phyloP scores from a whole-genome alignment of 1,139 yeast species.

The Pichia sp. region DNA sequence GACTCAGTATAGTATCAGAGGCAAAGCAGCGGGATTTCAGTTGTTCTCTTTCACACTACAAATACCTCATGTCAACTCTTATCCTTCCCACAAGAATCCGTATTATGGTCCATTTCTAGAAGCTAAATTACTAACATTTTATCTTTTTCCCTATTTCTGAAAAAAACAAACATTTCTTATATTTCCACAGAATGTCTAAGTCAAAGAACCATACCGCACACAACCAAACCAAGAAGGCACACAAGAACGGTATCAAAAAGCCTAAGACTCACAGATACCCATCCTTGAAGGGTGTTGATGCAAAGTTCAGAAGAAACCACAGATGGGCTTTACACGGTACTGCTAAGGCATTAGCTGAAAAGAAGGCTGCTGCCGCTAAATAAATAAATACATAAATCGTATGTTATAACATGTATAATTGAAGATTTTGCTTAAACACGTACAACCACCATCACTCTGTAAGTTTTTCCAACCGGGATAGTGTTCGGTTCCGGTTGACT shows the following conservation, averaged over 20 bases:
- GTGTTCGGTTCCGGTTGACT: background rate
- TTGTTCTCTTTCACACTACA: too few relatives aligned
- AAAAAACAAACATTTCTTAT: too few relatives aligned
- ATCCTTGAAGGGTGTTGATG: conserved; percentile 96
- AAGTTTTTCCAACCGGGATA: background rate
- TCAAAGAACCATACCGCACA: conserved; percentile 99
- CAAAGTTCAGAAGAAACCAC: conserved; percentile 99
- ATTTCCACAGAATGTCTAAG: conserved; percentile 67
- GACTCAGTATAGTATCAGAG: too few relatives aligned
- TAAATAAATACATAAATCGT: conserved; percentile 11
- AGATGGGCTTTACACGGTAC: conserved; percentile 98
- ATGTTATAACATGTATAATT: conserved; percentile 3
- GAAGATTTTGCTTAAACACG: background rate
- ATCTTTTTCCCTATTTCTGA: too few relatives aligned
- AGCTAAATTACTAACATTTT: too few relatives aligned
- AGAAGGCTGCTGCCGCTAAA: conserved; percentile 21
- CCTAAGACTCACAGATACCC: conserved; percentile 98
- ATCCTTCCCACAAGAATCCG: too few relatives aligned
- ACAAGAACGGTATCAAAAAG: conserved; percentile 99
- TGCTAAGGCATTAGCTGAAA: conserved; percentile 83
- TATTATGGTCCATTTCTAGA: too few relatives aligned
- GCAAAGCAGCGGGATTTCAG: too few relatives aligned
- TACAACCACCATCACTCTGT: background rate
- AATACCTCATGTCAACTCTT: too few relatives aligned
- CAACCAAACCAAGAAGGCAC: conserved; percentile 99